Conservation (phyloP, 495 filamentous ascomycete genomes). For the Penicillium salamii region DNA sequence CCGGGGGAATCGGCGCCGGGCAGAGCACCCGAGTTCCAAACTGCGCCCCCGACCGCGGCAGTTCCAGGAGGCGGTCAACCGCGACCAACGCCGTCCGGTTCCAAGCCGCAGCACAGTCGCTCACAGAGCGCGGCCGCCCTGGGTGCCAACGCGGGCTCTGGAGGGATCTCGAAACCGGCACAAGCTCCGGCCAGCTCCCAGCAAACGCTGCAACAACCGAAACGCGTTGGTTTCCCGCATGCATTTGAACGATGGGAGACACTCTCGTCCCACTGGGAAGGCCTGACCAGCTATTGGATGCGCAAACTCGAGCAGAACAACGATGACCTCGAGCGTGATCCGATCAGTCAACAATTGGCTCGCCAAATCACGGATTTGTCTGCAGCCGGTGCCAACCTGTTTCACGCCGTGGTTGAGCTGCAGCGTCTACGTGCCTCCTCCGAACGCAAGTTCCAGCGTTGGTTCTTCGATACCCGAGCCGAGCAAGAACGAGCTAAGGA, state of each 20-base stretch:
- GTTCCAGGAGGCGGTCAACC: constrained; percentile 9
- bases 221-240: constrained; percentile 73
- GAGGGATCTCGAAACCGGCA: constrained; percentile 16
- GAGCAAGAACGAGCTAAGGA: constrained; percentile 86
- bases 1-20: constrained; percentile 13
- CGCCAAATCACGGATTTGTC: constrained; percentile 94
- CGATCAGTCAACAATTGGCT: constrained; percentile 80
- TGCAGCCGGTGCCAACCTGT: constrained; percentile 93
- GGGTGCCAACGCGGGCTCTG: constrained; percentile 13
- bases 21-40: constrained; percentile 15
- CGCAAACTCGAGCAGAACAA: constrained; percentile 85
- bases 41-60: constrained; percentile 2
- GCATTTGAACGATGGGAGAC: constrained; percentile 98
- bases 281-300: constrained; percentile 95
- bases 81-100: constrained; percentile 18
- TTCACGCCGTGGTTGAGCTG: constrained; percentile 95
- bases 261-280: constrained; percentile 96
- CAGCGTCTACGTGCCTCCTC: constrained; percentile 94
- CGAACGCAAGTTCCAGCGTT: constrained; percentile 95
- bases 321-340: constrained; percentile 75
- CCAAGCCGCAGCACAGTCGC: constrained; percentile 29
- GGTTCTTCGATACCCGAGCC: constrained; percentile 92
- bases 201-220: constrained; percentile 36
- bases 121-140: constrained; percentile 28
- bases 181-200: constrained; percentile 33